Conservation (phyloP, 2,329 filamentous ascomycete genomes). For the Metarhizium rileyi region DNA sequence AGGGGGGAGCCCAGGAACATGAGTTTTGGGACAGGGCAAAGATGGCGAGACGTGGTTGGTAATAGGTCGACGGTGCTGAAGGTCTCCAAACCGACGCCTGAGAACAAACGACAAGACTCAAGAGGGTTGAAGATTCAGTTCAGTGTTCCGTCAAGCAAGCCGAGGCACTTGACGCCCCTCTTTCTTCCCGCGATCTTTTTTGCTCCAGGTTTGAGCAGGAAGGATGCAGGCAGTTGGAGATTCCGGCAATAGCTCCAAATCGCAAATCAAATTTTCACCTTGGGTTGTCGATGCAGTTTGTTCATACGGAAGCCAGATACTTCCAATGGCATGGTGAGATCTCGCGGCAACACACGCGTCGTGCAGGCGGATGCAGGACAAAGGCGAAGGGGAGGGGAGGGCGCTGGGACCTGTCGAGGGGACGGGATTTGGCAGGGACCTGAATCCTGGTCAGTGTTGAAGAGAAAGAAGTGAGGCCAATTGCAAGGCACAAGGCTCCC, state of each 20-base stretch:
- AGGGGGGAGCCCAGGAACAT: background rate
- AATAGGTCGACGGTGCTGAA: slow-evolving; percentile 5
- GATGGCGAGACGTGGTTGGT: slow-evolving; percentile 10
- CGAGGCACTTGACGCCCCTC: slow-evolving; percentile 6
- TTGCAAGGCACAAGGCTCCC: background rate
- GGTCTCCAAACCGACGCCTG: background rate
- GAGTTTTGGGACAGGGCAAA: slow-evolving; percentile 2
- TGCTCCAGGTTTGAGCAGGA: background rate
- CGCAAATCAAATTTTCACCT: background rate
- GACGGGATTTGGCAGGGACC: background rate
- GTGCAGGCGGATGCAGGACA: slow-evolving; percentile 1
- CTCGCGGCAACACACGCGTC: background rate
- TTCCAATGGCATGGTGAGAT: slow-evolving; percentile 7
- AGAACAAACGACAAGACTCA: background rate
- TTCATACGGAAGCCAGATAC: background rate
- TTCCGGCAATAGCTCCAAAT: slow-evolving; percentile 1
- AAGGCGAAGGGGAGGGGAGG: background rate
- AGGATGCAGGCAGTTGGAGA: slow-evolving; percentile 4
- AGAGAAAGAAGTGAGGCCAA: background rate
- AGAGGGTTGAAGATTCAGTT: background rate
- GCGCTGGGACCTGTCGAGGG: background rate
- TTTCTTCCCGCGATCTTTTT: slow-evolving; percentile 5
- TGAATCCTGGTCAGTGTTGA: background rate
- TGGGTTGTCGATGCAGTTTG: background rate
- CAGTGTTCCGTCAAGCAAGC: background rate